Conservation (phyloP, 2,329 filamentous ascomycete species). For the Xylaria sp. region DNA sequence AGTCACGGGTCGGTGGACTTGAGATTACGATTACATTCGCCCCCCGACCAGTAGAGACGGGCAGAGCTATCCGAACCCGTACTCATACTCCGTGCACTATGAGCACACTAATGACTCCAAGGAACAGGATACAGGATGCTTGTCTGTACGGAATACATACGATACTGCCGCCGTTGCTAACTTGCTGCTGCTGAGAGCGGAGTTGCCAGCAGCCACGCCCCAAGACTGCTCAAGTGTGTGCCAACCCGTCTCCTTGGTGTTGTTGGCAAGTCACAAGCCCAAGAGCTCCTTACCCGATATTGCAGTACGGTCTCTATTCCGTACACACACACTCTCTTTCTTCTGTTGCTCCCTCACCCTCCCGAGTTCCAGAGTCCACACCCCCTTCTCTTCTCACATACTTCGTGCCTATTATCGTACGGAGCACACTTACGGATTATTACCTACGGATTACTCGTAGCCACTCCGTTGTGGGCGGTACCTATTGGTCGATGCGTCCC, state of each 20-base stretch:
- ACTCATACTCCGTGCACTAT: no score
- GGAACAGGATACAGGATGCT: conserved; percentile 18
- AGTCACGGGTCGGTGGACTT: conserved; percentile 30
- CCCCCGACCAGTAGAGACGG: background rate
- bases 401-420: no score
- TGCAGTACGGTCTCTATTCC: background rate
- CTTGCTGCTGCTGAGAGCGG: conserved; percentile 18
- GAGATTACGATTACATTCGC: conserved; percentile 19
- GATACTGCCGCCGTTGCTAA: no score
- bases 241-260: background rate
- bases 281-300: background rate
- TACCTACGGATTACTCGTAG: no score
- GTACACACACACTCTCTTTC: background rate
- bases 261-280: conserved; percentile 6
- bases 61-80: no score
- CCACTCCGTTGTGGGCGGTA: background rate
- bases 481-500: conserved; percentile 18
- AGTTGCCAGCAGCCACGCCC: conserved; percentile 27
- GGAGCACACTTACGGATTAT: no score
- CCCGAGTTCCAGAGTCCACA: background rate
- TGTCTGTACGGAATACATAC: no score
- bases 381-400: background rate
- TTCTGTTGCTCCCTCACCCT: background rate
- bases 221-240: background rate
- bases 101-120: no score